Percentiles rank a stretch among this genome's conserved stretches.
Evolutionary conservation across 208 protist species (phyloP).

Genomic region (Leishmania braziliensis): DNA sequence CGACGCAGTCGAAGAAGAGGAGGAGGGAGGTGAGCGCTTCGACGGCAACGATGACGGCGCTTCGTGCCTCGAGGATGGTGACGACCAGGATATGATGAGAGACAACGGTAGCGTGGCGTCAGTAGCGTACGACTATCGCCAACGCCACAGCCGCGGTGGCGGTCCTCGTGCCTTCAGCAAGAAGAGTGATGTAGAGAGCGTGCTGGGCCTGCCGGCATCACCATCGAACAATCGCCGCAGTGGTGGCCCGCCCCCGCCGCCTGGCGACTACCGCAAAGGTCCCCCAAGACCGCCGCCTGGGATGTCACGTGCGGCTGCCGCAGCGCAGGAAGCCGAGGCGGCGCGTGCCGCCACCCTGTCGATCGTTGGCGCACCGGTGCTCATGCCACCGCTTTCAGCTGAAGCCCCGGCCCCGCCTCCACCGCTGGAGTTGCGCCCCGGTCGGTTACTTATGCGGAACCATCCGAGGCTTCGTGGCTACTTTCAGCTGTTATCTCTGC

Average conservation of each 20-base stretch:
- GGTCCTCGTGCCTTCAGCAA: neutral
- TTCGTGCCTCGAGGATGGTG: neutral
- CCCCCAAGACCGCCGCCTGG: constrained; percentile 19
- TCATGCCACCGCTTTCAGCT: constrained; percentile 16
- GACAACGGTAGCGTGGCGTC: constrained; percentile 6
- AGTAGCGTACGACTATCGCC: constrained; percentile 9
- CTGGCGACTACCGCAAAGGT: constrained; percentile 16
- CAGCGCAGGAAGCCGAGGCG: constrained; percentile 20
- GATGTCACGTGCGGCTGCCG: constrained; percentile 8
- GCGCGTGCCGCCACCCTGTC: constrained; percentile 21
- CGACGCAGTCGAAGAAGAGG: constrained; percentile 18
- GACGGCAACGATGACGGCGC: neutral
- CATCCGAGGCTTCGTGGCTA: constrained; percentile 67
- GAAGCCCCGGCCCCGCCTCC: constrained; percentile 41
- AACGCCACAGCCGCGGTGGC: constrained; percentile 1
- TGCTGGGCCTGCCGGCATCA: neutral
- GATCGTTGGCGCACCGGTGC: constrained; percentile 24
- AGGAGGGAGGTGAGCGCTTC: neutral
- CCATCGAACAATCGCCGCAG: neutral
- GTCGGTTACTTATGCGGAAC: constrained; percentile 37
- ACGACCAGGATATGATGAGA: neutral
- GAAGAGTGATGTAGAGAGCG: neutral
- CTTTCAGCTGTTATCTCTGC: constrained; percentile 64
- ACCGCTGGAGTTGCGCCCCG: constrained; percentile 33
- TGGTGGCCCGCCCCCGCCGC: constrained; percentile 4